Conservation (phyloP, 495 filamentous ascomycete genomes). For the Parmelia sp. region DNA sequence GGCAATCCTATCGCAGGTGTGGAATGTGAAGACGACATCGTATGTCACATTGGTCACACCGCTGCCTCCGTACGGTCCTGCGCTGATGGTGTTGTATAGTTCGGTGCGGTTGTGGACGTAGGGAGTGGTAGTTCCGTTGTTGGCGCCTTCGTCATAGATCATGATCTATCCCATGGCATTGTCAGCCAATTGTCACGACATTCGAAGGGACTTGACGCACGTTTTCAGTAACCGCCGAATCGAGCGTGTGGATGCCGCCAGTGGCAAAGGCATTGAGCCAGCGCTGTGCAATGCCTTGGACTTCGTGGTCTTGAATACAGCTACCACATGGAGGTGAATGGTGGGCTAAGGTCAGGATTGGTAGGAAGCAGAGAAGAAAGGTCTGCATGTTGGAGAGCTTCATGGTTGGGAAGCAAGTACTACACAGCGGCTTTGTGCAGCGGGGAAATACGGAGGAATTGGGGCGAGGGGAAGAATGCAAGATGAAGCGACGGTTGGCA, state of each 20-base stretch:
- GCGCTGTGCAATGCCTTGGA: slow-evolving; percentile 15
- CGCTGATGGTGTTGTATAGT: slow-evolving; percentile 17
- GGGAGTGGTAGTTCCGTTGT: slow-evolving; percentile 14
- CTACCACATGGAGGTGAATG: neutral
- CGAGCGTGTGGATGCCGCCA: slow-evolving; percentile 13
- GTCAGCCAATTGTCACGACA: neutral
- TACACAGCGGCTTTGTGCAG: neutral
- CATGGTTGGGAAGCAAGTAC: slow-evolving; percentile 2
- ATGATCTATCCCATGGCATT: slow-evolving; percentile 10
- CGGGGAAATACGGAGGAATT: neutral
- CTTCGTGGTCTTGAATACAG: slow-evolving; percentile 16
- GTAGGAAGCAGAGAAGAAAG: neutral
- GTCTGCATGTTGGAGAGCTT: neutral
- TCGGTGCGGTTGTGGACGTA: slow-evolving; percentile 16
- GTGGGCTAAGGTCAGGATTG: neutral
- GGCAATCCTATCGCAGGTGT: slow-evolving; percentile 21
- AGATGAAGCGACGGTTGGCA: too few relatives aligned
- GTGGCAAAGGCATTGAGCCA: slow-evolving; percentile 22
- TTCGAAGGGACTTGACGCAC: neutral
- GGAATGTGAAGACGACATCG: slow-evolving; percentile 21
- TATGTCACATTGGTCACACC: slow-evolving; percentile 21
- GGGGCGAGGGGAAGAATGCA: neutral
- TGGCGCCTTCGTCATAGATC: slow-evolving; percentile 21
- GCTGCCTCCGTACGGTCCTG: slow-evolving; percentile 14
- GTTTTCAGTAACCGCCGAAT: slow-evolving; percentile 15